These are phyloP conservation scores for Boletellus ananas DNA, from an alignment of 768 basidiomycete genomes.

Conservation along the genomic window DNA sequence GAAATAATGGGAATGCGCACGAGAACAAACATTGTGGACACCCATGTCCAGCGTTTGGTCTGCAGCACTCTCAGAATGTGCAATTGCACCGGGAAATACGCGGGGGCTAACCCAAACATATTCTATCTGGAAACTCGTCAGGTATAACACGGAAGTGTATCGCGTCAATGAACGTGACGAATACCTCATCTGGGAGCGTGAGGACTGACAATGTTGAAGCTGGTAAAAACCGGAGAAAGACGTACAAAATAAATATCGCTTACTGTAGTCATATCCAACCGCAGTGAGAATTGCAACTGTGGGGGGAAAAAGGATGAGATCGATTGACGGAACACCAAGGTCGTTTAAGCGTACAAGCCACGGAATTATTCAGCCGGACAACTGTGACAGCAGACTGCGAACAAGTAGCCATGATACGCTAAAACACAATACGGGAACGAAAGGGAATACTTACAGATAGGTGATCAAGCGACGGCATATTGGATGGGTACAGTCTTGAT, in stretches of 20 bases:
- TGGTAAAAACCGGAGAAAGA: background rate
- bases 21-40: background rate
- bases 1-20: background rate
- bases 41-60: background rate
- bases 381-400: background rate
- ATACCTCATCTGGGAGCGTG: background rate
- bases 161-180: background rate
- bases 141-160: too few species aligned
- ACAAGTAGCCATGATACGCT: background rate
- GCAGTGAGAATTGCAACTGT: background rate
- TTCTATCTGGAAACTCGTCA: too few species aligned
- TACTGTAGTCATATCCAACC: constrained; percentile 1
- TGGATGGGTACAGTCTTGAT: too few species aligned
- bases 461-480: too few species aligned
- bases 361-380: background rate
- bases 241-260: background rate
- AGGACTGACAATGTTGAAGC: background rate
- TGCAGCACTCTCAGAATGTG: background rate
- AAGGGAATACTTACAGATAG: too few species aligned
- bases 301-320: background rate
- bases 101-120: too few species aligned
- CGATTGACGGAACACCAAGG: background rate
- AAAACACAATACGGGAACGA: too few species aligned
- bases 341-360: background rate
- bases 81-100: too few species aligned